Evolutionary conservation across 2,329 filamentous ascomycete genomes (phyloP).

Genomic region (Chaetothyriales sp.): DNA sequence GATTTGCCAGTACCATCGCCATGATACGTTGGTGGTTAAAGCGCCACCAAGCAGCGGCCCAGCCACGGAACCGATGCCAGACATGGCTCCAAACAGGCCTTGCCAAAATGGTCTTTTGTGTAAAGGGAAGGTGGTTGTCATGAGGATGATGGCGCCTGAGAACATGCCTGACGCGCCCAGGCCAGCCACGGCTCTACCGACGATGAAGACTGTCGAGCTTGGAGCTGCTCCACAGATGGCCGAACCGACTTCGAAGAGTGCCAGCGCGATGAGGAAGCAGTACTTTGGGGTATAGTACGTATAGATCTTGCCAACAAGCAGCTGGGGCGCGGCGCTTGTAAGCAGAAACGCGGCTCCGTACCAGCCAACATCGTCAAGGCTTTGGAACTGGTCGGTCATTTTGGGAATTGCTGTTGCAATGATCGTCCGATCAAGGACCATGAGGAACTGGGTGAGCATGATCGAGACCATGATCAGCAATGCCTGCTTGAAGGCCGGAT

Average conservation of each 20-base stretch:
- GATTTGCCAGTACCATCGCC: slow-evolving; percentile 11
- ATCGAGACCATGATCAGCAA: slow-evolving; percentile 2
- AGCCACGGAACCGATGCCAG: slow-evolving; percentile 22
- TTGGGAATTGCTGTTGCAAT: slow-evolving; percentile 33
- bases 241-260: slow-evolving; percentile 30
- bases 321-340: slow-evolving; percentile 27
- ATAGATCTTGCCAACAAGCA: slow-evolving; percentile 31
- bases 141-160: slow-evolving; percentile 23
- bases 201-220: slow-evolving; percentile 25
- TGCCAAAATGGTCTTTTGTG: slow-evolving; percentile 16
- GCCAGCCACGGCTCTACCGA: slow-evolving; percentile 29
- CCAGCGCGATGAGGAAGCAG: slow-evolving; percentile 25
- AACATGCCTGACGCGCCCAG: slow-evolving; percentile 26
- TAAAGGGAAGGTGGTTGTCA: slow-evolving; percentile 17
- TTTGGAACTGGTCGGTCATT: slow-evolving; percentile 34
- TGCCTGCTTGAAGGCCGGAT: slow-evolving; percentile 1
- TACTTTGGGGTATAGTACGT: slow-evolving; percentile 30
- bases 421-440: slow-evolving; percentile 17
- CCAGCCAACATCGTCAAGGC: slow-evolving; percentile 34
- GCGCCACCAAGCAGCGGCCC: slow-evolving; percentile 30
- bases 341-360: slow-evolving; percentile 33
- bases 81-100: slow-evolving; percentile 15
- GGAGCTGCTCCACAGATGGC: slow-evolving; percentile 26
- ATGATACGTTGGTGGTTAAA: slow-evolving; percentile 23
- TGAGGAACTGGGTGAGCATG: slow-evolving; percentile 3